Conservation (phyloP, 371 early-diverging fungal genomes). For the Furculomyces boomerangus region DNA sequence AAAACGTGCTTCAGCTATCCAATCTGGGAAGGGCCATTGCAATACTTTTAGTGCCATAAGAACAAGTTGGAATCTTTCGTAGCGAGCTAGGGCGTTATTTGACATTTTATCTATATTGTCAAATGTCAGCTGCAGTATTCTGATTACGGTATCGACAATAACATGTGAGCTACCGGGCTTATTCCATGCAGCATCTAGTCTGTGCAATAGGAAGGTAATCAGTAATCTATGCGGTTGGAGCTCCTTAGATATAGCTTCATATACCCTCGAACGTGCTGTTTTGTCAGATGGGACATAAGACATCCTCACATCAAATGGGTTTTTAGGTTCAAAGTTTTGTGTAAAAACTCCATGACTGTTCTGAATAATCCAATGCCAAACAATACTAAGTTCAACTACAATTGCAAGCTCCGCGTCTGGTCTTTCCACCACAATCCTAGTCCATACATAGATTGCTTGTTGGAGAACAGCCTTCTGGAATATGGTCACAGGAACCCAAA, state of each 20-base stretch:
- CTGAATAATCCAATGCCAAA: constrained; percentile 70
- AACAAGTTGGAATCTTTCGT: constrained; percentile 59
- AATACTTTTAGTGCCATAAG: constrained; percentile 57
- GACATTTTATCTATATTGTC: constrained; percentile 30
- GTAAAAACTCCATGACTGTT: constrained; percentile 57
- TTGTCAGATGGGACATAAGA: constrained; percentile 79
- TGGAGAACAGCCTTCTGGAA: constrained; percentile 64
- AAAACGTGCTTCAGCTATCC: constrained; percentile 39
- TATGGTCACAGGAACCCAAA: constrained; percentile 68
- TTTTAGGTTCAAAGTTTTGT: constrained; percentile 29
- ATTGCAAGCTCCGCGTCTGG: constrained; percentile 52
- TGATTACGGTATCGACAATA: constrained; percentile 48
- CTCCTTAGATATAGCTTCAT: constrained; percentile 36
- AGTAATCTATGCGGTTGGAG: constrained; percentile 62
- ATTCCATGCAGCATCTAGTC: constrained; percentile 62
- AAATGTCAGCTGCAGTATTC: constrained; percentile 57
- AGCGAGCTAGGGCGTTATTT: constrained; percentile 52
- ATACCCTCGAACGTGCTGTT: constrained; percentile 38
- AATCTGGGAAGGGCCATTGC: constrained; percentile 26
- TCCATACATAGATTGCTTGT: constrained; percentile 67
- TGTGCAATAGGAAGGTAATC: constrained; percentile 65
- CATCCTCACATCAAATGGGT: constrained; percentile 79
- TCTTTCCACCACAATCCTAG: constrained; percentile 61
- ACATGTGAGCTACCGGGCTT: constrained; percentile 39
- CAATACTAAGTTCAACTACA: constrained; percentile 56